Evolutionary conservation across 345 rosid species (phyloP).

Genomic region (Capsella bursapastoris): DNA sequence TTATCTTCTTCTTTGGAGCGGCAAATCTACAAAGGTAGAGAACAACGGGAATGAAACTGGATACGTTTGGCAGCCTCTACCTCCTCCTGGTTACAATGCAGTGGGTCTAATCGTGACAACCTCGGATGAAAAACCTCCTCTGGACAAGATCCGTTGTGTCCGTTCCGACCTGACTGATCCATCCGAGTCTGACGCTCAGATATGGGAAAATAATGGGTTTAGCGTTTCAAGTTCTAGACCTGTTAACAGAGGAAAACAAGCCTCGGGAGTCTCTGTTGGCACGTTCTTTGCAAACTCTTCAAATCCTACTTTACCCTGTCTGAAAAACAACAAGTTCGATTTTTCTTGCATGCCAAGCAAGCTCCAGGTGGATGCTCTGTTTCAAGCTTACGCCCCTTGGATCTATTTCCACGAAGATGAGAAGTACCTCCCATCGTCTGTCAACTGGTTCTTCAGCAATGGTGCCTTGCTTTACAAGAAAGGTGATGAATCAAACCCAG

Average conservation of each 20-base stretch:
- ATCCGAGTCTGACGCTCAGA: conserved; percentile 50
- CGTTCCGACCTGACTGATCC: conserved; percentile 66
- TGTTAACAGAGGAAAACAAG: conserved; percentile 49
- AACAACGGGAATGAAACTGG: conserved; percentile 50
- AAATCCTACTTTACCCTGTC: conserved; percentile 49
- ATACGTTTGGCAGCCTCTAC: conserved; percentile 72
- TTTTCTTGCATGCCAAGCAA: conserved; percentile 65
- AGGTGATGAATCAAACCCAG: conserved; percentile 69
- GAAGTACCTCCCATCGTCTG: conserved; percentile 67
- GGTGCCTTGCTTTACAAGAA: conserved; percentile 70
- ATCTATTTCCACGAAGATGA: conserved; percentile 80
- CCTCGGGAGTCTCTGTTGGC: conserved; percentile 60
- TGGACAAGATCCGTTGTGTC: conserved; percentile 68
- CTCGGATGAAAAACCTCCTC: conserved; percentile 62
- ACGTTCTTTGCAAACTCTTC: conserved; percentile 54
- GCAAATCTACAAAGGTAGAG: conserved; percentile 60
- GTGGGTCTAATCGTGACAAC: conserved; percentile 67
- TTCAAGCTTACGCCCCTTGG: conserved; percentile 64
- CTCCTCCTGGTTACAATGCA: conserved; percentile 69
- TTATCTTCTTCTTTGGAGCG: conserved; percentile 83
- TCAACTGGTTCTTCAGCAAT: conserved; percentile 68
- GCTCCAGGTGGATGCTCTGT: conserved; percentile 56
- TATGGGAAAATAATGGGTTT: conserved; percentile 68
- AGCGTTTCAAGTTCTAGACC: conserved; percentile 56
- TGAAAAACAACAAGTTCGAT: conserved; percentile 59